Conservation (phyloP, 768 basidiomycete genomes). For the Suillus ampliporus region DNA sequence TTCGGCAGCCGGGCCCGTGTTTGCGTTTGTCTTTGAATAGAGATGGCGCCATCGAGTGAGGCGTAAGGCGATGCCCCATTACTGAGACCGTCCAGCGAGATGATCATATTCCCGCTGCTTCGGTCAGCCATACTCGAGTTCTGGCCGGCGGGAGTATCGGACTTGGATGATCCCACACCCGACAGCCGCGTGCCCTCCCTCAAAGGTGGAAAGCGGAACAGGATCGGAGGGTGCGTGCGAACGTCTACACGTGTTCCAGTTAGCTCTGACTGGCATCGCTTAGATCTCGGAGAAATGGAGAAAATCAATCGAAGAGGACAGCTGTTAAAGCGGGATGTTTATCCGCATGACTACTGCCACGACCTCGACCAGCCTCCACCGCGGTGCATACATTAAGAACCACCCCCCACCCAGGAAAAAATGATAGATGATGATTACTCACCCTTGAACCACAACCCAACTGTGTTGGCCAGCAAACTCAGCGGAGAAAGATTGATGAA, state of each 20-base stretch:
- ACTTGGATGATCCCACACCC: too few species aligned
- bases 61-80: conserved; percentile 51
- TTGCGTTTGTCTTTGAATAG: conserved; percentile 19
- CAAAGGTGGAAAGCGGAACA: conserved; percentile 62
- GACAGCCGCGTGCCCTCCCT: conserved; percentile 2
- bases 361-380: background rate
- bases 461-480: conserved; percentile 59
- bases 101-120: background rate
- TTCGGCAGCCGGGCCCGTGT: conserved; percentile 51
- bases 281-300: background rate
- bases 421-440: conserved; percentile 19
- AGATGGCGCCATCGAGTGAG: conserved; percentile 50
- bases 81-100: conserved; percentile 41
- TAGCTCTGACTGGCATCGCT: background rate
- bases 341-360: too few species aligned
- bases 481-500: conserved; percentile 74
- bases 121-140: background rate
- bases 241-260: conserved; percentile 49
- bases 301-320: too few species aligned
- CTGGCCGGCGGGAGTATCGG: too few species aligned
- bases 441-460: conserved; percentile 71
- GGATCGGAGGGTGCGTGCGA: conserved; percentile 67
- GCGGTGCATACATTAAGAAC: background rate
- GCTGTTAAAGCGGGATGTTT: too few species aligned
- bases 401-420: background rate